phyloP scores from a whole-genome alignment of 148 eudicot species.

The Chenopodium berlandieri region DNA sequence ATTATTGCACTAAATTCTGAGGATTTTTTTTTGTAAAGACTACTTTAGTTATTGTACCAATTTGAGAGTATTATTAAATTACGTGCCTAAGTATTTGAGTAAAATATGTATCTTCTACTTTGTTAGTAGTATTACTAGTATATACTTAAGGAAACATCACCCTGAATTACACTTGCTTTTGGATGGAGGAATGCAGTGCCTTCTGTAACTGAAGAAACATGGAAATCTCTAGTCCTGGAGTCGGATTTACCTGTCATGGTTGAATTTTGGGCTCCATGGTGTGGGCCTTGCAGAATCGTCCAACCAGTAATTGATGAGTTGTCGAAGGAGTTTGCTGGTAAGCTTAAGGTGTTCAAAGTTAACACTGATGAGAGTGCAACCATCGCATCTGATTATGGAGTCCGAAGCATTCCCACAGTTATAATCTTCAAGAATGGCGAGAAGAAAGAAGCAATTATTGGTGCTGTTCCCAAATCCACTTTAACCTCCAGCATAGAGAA shows the following conservation, averaged over 20 bases:
- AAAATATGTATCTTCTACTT: not conserved
- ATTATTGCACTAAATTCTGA: not conserved
- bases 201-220: conserved; percentile 48
- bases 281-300: conserved; percentile 94
- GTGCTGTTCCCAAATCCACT: conserved; percentile 89
- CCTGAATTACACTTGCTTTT: conserved; percentile 17
- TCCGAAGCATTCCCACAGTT: conserved; percentile 92
- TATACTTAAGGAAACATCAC: not conserved
- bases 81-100: not conserved
- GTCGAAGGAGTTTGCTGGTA: conserved; percentile 69
- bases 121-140: not conserved
- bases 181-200: conserved; percentile 53
- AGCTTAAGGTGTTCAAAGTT: conserved; percentile 78
- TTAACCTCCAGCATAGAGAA: conserved; percentile 73
- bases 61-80: not conserved
- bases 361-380: conserved; percentile 83
- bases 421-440: conserved; percentile 85
- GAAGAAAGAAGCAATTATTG: conserved; percentile 85
- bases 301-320: conserved; percentile 73
- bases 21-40: not conserved
- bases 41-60: not conserved
- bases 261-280: conserved; percentile 99
- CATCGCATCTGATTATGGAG: conserved; percentile 68
- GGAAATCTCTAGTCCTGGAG: conserved; percentile 67
- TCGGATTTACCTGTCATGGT: conserved; percentile 59